Conservation (phyloP, 495 filamentous ascomycete species). For the Aspergillus kassunensis region DNA sequence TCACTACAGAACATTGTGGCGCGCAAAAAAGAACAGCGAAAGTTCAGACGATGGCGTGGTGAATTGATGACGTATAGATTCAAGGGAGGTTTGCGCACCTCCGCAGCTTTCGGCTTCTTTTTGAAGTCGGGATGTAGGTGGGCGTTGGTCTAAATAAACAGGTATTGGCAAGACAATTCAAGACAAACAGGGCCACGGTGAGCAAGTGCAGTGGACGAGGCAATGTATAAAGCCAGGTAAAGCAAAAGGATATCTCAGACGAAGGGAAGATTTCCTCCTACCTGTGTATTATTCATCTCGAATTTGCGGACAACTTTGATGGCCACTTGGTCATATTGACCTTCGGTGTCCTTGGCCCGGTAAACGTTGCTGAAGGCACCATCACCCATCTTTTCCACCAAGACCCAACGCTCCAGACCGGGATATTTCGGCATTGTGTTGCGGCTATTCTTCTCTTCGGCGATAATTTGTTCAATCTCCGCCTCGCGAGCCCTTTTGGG, state of each 20-base stretch:
- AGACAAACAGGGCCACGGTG: not conserved
- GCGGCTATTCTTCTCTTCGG: slow-evolving; percentile 81
- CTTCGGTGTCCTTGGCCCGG: slow-evolving; percentile 69
- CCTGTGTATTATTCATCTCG: slow-evolving; percentile 97
- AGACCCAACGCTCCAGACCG: slow-evolving; percentile 82
- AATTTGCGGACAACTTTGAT: slow-evolving; percentile 99
- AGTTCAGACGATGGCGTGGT: slow-evolving; percentile 13
- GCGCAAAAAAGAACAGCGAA: not conserved
- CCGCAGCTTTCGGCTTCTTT: slow-evolving; percentile 86
- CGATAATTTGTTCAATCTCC: slow-evolving; percentile 75
- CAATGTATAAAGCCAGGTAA: not conserved
- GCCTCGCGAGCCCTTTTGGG: slow-evolving; percentile 42
- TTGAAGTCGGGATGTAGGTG: slow-evolving; percentile 94
- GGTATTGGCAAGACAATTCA: slow-evolving; percentile 32
- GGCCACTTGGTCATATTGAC: slow-evolving; percentile 73
- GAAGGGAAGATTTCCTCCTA: slow-evolving; percentile 41
- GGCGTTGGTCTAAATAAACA: slow-evolving; percentile 61
- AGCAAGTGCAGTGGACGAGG: not conserved
- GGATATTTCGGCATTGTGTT: slow-evolving; percentile 89
- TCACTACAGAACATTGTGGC: slow-evolving; percentile 1
- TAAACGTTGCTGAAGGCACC: slow-evolving; percentile 99
- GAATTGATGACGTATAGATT: slow-evolving; percentile 13
- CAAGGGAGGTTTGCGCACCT: slow-evolving; percentile 72
- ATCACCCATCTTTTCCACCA: slow-evolving; percentile 98
- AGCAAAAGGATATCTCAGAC: slow-evolving; percentile 13